Evolutionary conservation across 2,329 filamentous ascomycete genomes (phyloP).

Genomic region (Calonectria montana): DNA sequence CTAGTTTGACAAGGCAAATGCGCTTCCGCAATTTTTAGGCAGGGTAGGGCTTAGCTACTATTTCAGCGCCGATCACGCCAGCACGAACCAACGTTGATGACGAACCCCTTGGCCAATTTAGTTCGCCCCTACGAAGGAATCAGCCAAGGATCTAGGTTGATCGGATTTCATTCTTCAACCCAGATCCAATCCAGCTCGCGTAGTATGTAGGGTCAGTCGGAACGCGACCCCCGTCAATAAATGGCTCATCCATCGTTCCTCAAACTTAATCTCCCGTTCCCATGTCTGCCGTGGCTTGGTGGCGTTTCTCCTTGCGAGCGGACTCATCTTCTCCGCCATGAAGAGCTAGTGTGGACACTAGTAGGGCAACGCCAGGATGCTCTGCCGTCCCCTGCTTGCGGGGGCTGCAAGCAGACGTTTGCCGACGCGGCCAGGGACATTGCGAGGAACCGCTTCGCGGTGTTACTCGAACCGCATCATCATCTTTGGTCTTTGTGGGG

Average conservation of each 20-base stretch:
- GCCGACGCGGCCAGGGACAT: background rate
- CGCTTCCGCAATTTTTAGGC: background rate
- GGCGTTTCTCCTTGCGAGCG: background rate
- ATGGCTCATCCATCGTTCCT: background rate
- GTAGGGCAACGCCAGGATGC: background rate
- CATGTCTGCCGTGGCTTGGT: background rate
- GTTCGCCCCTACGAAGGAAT: background rate
- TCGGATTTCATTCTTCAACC: background rate
- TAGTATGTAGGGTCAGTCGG: background rate
- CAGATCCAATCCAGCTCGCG: background rate
- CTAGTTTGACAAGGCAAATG: background rate
- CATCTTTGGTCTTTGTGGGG: background rate
- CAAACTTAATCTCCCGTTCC: background rate
- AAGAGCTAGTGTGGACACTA: background rate
- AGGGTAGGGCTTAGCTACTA: background rate
- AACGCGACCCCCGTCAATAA: background rate
- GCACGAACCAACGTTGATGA: background rate
- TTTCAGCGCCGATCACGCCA: background rate
- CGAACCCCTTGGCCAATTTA: background rate
- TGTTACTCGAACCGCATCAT: background rate
- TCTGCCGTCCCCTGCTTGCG: background rate
- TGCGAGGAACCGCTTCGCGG: no score
- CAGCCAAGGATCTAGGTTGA: no score
- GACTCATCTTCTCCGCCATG: background rate
- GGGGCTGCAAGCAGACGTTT: background rate